Evolutionary conservation across 345 rosid genomes (phyloP).

Genomic region (Camelina hispida): DNA sequence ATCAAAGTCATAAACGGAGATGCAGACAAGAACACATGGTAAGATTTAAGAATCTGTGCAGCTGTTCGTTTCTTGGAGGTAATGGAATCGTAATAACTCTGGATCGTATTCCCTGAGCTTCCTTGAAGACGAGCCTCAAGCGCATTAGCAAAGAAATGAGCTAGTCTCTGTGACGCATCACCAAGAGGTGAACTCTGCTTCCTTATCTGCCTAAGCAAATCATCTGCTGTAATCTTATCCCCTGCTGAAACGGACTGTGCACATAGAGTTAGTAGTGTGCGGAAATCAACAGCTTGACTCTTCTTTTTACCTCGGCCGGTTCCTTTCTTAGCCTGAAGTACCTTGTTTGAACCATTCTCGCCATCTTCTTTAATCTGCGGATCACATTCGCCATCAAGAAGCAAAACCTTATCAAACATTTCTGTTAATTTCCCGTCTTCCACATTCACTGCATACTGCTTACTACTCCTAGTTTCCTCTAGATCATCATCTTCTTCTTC

Average conservation of each 20-base stretch:
- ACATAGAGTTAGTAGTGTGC: slow-evolving; percentile 66
- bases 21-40: slow-evolving; percentile 52
- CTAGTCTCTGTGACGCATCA: slow-evolving; percentile 79
- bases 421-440: slow-evolving; percentile 71
- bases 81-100: slow-evolving; percentile 42
- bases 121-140: slow-evolving; percentile 79
- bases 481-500: slow-evolving; percentile 54
- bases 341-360: slow-evolving; percentile 34
- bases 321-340: slow-evolving; percentile 37
- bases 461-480: slow-evolving; percentile 66
- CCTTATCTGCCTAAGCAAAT: slow-evolving; percentile 77
- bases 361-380: slow-evolving; percentile 29
- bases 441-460: slow-evolving; percentile 56
- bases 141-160: slow-evolving; percentile 81
- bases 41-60: slow-evolving; percentile 67
- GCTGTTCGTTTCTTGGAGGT: slow-evolving; percentile 55
- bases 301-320: slow-evolving; percentile 48
- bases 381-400: slow-evolving; percentile 43
- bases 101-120: slow-evolving; percentile 43
- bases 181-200: slow-evolving; percentile 68
- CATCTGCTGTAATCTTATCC: slow-evolving; percentile 69
- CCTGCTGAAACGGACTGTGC: slow-evolving; percentile 76
- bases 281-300: slow-evolving; percentile 70
- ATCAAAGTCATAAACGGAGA: slow-evolving; percentile 74
- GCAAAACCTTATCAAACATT: slow-evolving; percentile 71